A percentile compares a stretch with the other conserved stretches of the same genome.
phyloP scores from a whole-genome alignment of 1,284 basidiomycete species.

The Mycena citricolor region DNA sequence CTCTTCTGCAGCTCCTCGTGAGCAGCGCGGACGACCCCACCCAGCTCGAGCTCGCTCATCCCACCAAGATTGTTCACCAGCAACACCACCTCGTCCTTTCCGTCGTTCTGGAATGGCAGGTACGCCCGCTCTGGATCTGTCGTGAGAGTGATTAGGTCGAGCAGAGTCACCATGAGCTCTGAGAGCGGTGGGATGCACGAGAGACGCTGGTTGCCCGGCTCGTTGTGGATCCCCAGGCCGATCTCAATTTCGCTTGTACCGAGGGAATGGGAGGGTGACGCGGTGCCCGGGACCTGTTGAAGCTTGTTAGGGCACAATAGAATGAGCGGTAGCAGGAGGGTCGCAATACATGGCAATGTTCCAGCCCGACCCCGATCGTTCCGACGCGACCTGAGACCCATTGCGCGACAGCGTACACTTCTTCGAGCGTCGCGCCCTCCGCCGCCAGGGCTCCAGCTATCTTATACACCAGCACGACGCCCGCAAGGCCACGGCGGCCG shows the following conservation, averaged over 20 bases:
- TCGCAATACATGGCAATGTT: conserved; percentile 79
- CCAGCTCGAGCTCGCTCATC: conserved; percentile 83
- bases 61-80: conserved; percentile 85
- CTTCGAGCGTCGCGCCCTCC: conserved; percentile 70
- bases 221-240: conserved; percentile 92
- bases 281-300: conserved; percentile 77
- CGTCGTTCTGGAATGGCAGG: conserved; percentile 71
- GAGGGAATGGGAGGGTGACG: conserved; percentile 58
- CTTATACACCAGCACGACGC: conserved; percentile 91
- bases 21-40: conserved; percentile 66
- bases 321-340: neutral
- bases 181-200: conserved; percentile 70
- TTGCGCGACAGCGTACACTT: conserved; percentile 71
- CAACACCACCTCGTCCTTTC: conserved; percentile 65
- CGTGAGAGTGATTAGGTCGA: conserved; percentile 73
- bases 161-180: conserved; percentile 70
- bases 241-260: conserved; percentile 75
- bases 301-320: neutral
- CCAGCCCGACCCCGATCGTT: conserved; percentile 89
- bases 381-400: conserved; percentile 68
- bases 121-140: conserved; percentile 84
- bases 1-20: conserved; percentile 53
- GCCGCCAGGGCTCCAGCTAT: conserved; percentile 82
- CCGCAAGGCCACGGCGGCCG: conserved; percentile 85
- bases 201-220: conserved; percentile 74